A percentile compares a stretch with the other conserved stretches of the same genome.
Conservation (phyloP, 805 yeast genomes). For the Candida patagonica region DNA sequence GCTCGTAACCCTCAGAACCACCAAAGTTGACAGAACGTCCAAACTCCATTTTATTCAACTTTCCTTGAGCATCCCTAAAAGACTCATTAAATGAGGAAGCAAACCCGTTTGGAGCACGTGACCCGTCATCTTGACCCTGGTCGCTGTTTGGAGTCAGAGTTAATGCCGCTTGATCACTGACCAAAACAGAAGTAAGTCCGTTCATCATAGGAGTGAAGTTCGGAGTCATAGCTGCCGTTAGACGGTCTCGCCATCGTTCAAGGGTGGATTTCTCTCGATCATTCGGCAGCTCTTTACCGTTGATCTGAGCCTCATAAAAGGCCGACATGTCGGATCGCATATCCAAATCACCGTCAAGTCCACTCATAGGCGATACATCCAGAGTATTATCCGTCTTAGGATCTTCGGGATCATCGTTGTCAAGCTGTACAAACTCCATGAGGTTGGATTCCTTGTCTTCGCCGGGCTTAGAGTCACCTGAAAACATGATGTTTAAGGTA, state of each 20-base stretch:
- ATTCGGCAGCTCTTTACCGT: background rate
- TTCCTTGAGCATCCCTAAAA: conserved; percentile 41
- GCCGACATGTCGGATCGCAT: background rate
- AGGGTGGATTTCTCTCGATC: background rate
- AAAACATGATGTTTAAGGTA: too few relatives aligned
- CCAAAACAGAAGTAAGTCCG: background rate
- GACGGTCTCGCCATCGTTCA: conserved; percentile 3
- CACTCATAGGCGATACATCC: conserved; percentile 1
- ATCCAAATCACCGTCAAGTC: background rate
- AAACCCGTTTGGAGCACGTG: background rate
- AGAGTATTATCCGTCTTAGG: background rate
- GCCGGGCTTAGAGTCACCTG: too few relatives aligned
- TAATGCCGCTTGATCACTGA: too few relatives aligned
- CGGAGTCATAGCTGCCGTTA: conserved; percentile 3
- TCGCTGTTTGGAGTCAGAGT: background rate
- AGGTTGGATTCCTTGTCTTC: too few relatives aligned
- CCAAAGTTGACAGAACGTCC: conserved; percentile 32
- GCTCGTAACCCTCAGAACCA: background rate
- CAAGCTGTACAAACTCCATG: conserved; percentile 3
- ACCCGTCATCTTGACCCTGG: background rate
- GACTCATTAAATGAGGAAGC: background rate
- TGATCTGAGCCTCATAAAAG: conserved; percentile 1
- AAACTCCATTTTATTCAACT: conserved; percentile 44
- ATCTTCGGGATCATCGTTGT: background rate
- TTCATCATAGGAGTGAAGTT: background rate